Evolutionary conservation across 768 basidiomycete species (phyloP).

Genomic region (Austroboletus eburneus): DNA sequence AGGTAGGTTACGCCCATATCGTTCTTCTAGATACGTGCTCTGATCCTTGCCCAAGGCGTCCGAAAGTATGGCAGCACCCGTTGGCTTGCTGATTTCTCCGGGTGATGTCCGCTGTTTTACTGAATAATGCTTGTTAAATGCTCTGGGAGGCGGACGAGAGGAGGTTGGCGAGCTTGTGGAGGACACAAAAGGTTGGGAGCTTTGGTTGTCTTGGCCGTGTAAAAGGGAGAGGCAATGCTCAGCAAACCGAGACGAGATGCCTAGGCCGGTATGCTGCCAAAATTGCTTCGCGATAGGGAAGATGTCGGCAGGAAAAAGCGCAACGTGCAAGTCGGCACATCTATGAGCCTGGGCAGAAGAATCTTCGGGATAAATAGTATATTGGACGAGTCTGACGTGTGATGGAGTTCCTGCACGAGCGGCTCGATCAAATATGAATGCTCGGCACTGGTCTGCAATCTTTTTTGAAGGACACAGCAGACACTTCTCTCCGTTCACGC

Average conservation of each 20-base stretch:
- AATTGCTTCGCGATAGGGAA: slow-evolving; percentile 78
- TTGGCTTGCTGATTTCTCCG: slow-evolving; percentile 1
- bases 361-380: slow-evolving; percentile 64
- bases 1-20: slow-evolving; percentile 90
- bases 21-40: slow-evolving; percentile 81
- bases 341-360: slow-evolving; percentile 25
- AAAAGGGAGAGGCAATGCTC: slow-evolving; percentile 77
- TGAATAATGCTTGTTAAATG: slow-evolving; percentile 58
- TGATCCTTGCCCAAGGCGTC: slow-evolving; percentile 64
- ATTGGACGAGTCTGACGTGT: slow-evolving; percentile 59
- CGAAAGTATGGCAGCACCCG: slow-evolving; percentile 4
- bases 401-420: slow-evolving; percentile 38
- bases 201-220: slow-evolving; percentile 36
- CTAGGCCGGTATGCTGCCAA: slow-evolving; percentile 94
- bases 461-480: slow-evolving; percentile 74
- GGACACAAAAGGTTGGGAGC: too few species aligned
- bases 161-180: too few species aligned
- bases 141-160: slow-evolving; percentile 38
- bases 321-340: slow-evolving; percentile 72
- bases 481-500: slow-evolving; percentile 62
- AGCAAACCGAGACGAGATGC: slow-evolving; percentile 84
- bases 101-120: slow-evolving; percentile 19
- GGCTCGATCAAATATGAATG: slow-evolving; percentile 60
- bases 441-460: slow-evolving; percentile 70
- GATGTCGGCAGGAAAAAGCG: slow-evolving; percentile 62